Percentiles rank a stretch among this genome's conserved stretches.
phyloP scores from a whole-genome alignment of 108 stramenopile species.

The Cyclotella kingstonii region DNA sequence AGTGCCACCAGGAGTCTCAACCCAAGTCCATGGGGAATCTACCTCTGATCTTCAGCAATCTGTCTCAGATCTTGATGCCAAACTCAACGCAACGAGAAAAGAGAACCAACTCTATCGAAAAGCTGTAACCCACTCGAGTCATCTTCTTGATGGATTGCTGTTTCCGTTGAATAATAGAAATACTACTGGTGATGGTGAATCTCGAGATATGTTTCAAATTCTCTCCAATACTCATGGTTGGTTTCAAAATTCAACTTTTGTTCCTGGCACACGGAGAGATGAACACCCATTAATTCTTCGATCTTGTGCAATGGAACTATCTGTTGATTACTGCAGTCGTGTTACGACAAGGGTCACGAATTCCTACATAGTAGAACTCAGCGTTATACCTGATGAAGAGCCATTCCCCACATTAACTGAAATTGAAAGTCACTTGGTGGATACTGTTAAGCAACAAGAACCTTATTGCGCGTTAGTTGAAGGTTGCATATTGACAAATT shows the following conservation, averaged over 20 bases:
- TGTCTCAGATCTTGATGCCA: conserved; percentile 28
- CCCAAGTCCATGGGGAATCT: conserved; percentile 25
- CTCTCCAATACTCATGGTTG: conserved; percentile 49
- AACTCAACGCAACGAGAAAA: conserved; percentile 43
- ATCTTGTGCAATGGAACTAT: conserved; percentile 60
- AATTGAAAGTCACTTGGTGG: conserved; percentile 46
- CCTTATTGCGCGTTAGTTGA: conserved; percentile 70
- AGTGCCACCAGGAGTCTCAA: conserved; percentile 33
- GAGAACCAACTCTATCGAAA: conserved; percentile 38
- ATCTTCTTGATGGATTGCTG: conserved; percentile 57
- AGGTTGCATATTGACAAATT: conserved; percentile 48
- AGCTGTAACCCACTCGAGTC: conserved; percentile 37
- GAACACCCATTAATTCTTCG: conserved; percentile 45
- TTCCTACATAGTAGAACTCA: conserved; percentile 47
- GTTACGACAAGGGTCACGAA: conserved; percentile 45
- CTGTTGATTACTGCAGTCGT: conserved; percentile 76
- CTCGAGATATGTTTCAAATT: conserved; percentile 50
- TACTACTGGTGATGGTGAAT: background rate
- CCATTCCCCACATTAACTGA: conserved; percentile 43
- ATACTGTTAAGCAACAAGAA: conserved; percentile 38
- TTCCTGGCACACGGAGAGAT: conserved; percentile 13
- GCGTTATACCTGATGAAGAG: conserved; percentile 33
- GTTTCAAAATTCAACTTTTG: conserved; percentile 35
- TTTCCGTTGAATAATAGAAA: conserved; percentile 28
- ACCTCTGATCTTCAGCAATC: conserved; percentile 1